phyloP scores from a whole-genome alignment of 352 stramenopile genomes.

The Pythium angustatum region DNA sequence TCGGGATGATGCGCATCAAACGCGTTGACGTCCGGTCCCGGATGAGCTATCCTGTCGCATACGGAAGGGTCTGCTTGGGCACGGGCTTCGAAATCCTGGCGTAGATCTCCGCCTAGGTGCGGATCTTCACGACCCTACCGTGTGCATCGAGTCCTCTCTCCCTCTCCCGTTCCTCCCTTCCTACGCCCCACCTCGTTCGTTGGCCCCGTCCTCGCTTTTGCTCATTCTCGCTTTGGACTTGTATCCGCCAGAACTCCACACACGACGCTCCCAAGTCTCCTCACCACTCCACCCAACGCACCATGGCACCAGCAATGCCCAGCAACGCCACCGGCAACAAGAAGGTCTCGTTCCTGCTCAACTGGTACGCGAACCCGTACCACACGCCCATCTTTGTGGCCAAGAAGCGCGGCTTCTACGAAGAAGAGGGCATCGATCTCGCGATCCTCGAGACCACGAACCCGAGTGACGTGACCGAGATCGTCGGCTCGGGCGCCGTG shows the following conservation, averaged over 20 bases:
- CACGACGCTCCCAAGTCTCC: not conserved
- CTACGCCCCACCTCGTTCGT: not conserved
- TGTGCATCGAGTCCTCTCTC: not conserved
- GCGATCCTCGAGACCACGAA: constrained; percentile 55
- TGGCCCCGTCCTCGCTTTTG: too few species aligned
- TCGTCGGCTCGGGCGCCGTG: constrained; percentile 46
- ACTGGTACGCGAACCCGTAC: constrained; percentile 60
- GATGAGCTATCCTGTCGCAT: not conserved
- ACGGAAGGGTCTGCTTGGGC: not conserved
- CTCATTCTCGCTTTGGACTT: not conserved
- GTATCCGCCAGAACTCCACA: not conserved
- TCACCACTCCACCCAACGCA: not conserved
- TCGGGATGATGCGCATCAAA: constrained; percentile 4
- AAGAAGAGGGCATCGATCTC: constrained; percentile 54
- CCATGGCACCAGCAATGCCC: constrained; percentile 39
- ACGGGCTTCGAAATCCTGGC: not conserved
- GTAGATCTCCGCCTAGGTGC: constrained; percentile 24
- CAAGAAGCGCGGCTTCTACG: constrained; percentile 53
- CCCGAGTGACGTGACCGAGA: constrained; percentile 53
- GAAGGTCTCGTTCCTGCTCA: constrained; percentile 53
- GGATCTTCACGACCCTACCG: constrained; percentile 5
- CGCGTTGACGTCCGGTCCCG: constrained; percentile 10
- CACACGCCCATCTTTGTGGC: constrained; percentile 57
- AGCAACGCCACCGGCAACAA: constrained; percentile 28
- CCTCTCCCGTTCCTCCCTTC: not conserved